These are phyloP conservation scores for Leccinum imitatum DNA, from an alignment of 768 basidiomycete species.

Conservation along the genomic window DNA sequence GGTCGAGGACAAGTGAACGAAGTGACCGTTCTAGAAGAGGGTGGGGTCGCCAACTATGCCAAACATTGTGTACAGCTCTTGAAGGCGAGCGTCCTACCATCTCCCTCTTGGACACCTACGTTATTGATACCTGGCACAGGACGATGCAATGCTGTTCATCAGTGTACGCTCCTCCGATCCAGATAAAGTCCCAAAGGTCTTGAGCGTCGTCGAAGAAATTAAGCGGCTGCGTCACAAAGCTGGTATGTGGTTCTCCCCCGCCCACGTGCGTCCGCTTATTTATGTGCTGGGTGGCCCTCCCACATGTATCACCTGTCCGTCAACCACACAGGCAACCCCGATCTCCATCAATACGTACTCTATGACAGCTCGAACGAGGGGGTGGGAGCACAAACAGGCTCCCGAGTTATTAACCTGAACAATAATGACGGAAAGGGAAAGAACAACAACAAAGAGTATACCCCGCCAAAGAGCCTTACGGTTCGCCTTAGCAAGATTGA, in stretches of 20 bases:
- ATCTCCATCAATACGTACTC: conserved; percentile 74
- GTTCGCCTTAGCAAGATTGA: conserved; percentile 84
- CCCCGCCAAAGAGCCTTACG: conserved; percentile 64
- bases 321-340: conserved; percentile 48
- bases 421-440: conserved; percentile 47
- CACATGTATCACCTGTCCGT: conserved; percentile 32
- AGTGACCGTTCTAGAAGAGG: conserved; percentile 67
- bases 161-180: conserved; percentile 64
- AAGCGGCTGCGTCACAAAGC: conserved; percentile 77
- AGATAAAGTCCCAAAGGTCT: conserved; percentile 70
- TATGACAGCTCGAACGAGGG: conserved; percentile 48
- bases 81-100: conserved; percentile 40
- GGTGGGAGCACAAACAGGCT: conserved; percentile 45
- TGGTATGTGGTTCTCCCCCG: conserved; percentile 39
- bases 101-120: not conserved
- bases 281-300: not conserved
- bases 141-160: conserved; percentile 80
- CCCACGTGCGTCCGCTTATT: not conserved
- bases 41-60: conserved; percentile 63
- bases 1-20: conserved; percentile 73
- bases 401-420: conserved; percentile 61
- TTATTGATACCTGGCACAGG: conserved; percentile 38
- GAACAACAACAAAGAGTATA: conserved; percentile 43
- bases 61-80: conserved; percentile 63
- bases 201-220: conserved; percentile 76